These are phyloP conservation scores for Tephrocybe sp. DNA, from an alignment of 768 basidiomycete genomes.

Conservation along the genomic window DNA sequence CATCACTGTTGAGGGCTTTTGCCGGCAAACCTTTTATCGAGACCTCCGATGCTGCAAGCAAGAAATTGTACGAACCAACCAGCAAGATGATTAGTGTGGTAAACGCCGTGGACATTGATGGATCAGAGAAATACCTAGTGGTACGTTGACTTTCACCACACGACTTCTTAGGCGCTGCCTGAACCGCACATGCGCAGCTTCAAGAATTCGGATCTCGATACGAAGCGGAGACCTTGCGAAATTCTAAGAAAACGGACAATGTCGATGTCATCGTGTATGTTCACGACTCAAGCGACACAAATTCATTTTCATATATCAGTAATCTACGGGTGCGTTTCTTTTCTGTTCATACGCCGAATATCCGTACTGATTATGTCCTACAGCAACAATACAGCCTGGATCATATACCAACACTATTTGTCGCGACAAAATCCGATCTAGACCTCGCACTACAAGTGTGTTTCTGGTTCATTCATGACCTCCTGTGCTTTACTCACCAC, in stretches of 20 bases:
- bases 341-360: neutral
- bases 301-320: constrained; percentile 97
- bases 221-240: constrained; percentile 86
- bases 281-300: constrained; percentile 96
- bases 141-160: constrained; percentile 53
- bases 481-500: constrained; percentile 9
- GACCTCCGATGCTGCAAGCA: constrained; percentile 83
- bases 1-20: constrained; percentile 80
- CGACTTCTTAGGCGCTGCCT: too few relatives aligned
- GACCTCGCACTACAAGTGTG: constrained; percentile 91
- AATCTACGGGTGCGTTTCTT: constrained; percentile 71
- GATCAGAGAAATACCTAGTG: constrained; percentile 93
- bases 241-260: constrained; percentile 85
- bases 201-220: constrained; percentile 98
- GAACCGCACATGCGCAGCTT: too few relatives aligned
- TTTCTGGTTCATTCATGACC: constrained; percentile 8
- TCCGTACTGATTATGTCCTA: constrained; percentile 18
- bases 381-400: constrained; percentile 98
- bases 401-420: constrained; percentile 92
- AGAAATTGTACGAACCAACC: constrained; percentile 79
- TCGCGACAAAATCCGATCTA: constrained; percentile 98
- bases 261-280: constrained; percentile 96
- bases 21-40: constrained; percentile 76
- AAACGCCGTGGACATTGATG: constrained; percentile 91
- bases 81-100: constrained; percentile 89